Evolutionary conservation across 768 basidiomycete species (phyloP).

Genomic region (Tulasnella sp.): DNA sequence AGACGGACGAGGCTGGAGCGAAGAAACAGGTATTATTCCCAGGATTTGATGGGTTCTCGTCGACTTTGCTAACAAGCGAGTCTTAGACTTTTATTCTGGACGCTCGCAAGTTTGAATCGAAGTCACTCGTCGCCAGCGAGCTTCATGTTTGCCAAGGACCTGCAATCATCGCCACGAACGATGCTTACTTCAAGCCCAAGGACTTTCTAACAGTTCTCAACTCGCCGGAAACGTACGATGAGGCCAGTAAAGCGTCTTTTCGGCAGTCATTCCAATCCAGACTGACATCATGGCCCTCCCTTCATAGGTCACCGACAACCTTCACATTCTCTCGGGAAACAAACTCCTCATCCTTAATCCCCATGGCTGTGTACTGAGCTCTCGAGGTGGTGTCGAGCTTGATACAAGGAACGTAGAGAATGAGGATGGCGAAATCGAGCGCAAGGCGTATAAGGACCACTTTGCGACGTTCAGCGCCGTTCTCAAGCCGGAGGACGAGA

Average conservation of each 20-base stretch:
- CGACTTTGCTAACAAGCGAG: not conserved
- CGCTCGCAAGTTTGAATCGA: not conserved
- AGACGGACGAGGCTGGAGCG: constrained; percentile 10
- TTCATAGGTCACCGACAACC: constrained; percentile 22
- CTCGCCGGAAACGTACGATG: constrained; percentile 14
- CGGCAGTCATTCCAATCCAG: too few relatives aligned
- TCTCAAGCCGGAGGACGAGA: not conserved
- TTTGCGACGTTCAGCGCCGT: constrained; percentile 10
- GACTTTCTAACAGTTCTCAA: constrained; percentile 9
- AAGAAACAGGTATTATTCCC: not conserved
- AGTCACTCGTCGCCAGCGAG: not conserved
- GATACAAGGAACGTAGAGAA: not conserved
- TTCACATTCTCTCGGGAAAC: constrained; percentile 12
- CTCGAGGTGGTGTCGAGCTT: not conserved
- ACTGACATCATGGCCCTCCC: too few relatives aligned
- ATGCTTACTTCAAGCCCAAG: not conserved
- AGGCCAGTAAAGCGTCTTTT: too few relatives aligned
- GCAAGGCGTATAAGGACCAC: not conserved
- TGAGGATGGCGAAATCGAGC: not conserved
- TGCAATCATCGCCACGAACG: constrained; percentile 25
- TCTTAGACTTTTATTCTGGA: constrained; percentile 10
- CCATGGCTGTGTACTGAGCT: not conserved
- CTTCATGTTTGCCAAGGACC: constrained; percentile 23
- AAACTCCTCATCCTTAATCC: constrained; percentile 21
- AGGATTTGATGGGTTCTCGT: not conserved